Evolutionary conservation across 768 basidiomycete genomes (phyloP).

Genomic region (Pulveroboletus sp.): DNA sequence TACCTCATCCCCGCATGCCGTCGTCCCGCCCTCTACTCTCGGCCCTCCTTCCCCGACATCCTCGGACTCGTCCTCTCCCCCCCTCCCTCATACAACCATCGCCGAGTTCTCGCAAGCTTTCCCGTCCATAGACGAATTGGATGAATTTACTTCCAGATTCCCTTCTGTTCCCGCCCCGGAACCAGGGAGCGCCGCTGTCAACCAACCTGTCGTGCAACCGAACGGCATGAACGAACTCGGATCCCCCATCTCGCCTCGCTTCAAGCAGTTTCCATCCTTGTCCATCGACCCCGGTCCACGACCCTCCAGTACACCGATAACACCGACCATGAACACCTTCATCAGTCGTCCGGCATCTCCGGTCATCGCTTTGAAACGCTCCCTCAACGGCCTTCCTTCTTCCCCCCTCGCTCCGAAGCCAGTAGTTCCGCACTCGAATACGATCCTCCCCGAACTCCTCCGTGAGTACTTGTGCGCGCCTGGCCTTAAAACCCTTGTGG

Average conservation of each 20-base stretch:
- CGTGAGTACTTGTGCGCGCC: conserved; percentile 50
- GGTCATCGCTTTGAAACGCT: conserved; percentile 40
- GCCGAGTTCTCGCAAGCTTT: conserved; percentile 64
- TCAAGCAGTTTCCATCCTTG: conserved; percentile 38
- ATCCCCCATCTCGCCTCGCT: conserved; percentile 30
- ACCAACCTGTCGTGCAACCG: conserved; percentile 24
- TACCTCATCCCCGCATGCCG: conserved; percentile 51
- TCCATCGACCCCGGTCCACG: conserved; percentile 49
- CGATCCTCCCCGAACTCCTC: conserved; percentile 57
- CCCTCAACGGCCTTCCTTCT: conserved; percentile 36
- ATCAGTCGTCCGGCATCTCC: conserved; percentile 65
- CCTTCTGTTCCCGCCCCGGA: conserved; percentile 47
- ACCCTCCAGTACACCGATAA: conserved; percentile 68
- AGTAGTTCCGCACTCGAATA: conserved; percentile 56
- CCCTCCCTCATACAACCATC: conserved; percentile 37
- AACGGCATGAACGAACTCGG: conserved; percentile 30
- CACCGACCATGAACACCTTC: conserved; percentile 52
- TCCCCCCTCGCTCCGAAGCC: conserved; percentile 35
- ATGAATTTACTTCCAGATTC: conserved; percentile 49
- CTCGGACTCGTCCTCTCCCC: conserved; percentile 63
- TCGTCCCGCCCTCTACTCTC: conserved; percentile 66
- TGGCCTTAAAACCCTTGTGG: conserved; percentile 59
- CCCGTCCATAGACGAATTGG: conserved; percentile 73
- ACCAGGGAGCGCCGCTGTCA: conserved; percentile 26
- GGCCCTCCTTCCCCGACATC: conserved; percentile 76